Evolutionary conservation across 2,329 filamentous ascomycete genomes (phyloP), one percentile per base, ranked within the genome.

Genomic region (Cladosporium sp.): DNA sequence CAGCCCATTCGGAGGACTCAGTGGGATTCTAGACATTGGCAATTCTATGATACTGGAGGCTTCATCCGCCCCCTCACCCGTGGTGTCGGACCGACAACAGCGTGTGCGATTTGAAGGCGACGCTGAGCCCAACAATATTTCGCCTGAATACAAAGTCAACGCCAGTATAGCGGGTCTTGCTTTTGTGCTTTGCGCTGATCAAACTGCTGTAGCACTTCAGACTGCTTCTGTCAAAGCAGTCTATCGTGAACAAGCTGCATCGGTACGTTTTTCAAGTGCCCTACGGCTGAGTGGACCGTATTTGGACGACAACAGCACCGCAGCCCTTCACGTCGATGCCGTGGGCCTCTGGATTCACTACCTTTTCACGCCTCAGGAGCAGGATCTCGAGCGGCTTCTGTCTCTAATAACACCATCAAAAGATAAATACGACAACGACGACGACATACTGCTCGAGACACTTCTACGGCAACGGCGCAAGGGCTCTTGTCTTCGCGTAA

Each of bases 391-490:
- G 67, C 84, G 87, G 36, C 80, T 99, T 1, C 77, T 99, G 0
- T 88, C 89, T 55, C 81, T 99, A 54, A 89, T 99, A 58, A 96
- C 89, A 6, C 95, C 94, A 0, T 96, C 92, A 0, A 94, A 92
- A 64, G 86, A 94, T 72, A 91, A 92, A 63, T 97, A 94, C 66
- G 88, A 93, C 61, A 85, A 87, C 49, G 89, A 95, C 61, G 91
- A 97, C 66, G 93, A 97, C 67, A 96, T 99, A 61, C 87, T 99
- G 80, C 84, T 99, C 20, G 93, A 97, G 66, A 97, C 91, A 0
- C 80, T 99, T 0, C 76, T 97, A 14, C 83, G 90, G 20, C 94
- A 99, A 72, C 82, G 94, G 60, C 84, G 88, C 55, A 93, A 97
- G 73, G 94, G 93, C 0, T 87, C 89, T 9, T 88, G 97, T 6